These are phyloP conservation scores for Asterochloris erici DNA, from an alignment of 139 green algal genomes.

Conservation along the genomic window DNA sequence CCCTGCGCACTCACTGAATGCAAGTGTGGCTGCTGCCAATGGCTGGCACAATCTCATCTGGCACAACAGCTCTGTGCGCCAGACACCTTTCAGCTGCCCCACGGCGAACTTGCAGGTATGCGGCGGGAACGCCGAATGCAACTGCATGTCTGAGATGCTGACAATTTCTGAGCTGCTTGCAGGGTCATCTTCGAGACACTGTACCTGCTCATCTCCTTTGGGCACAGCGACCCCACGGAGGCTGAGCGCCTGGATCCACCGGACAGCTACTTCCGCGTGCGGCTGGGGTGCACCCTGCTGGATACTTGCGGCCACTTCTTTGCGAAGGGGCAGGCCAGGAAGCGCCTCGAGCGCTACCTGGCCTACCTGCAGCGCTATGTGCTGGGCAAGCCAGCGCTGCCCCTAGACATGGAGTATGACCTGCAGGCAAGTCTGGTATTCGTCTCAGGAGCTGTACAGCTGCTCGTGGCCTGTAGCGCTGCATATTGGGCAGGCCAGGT, in stretches of 20 bases:
- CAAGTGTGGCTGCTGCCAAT: too few species aligned
- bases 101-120: too few species aligned
- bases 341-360: constrained; percentile 85
- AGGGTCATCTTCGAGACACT: constrained; percentile 84
- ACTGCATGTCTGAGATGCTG: too few species aligned
- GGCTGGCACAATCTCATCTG: too few species aligned
- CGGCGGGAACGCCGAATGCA: too few species aligned
- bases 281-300: constrained; percentile 76
- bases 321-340: constrained; percentile 50
- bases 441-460: not conserved
- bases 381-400: constrained; percentile 72
- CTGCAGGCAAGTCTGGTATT: constrained; percentile 56
- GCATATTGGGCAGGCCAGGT: not conserved
- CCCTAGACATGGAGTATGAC: constrained; percentile 91
- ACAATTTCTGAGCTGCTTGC: not conserved
- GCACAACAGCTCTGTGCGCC: too few species aligned
- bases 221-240: constrained; percentile 52
- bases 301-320: constrained; percentile 88
- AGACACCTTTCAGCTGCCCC: too few species aligned
- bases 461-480: not conserved
- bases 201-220: constrained; percentile 81
- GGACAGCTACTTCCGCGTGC: constrained; percentile 56
- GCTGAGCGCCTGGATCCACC: constrained; percentile 53
- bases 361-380: constrained; percentile 89
- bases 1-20: too few species aligned